Conservation (phyloP, 1,139 yeast genomes). For the Nakaseomyces bracarensis region DNA sequence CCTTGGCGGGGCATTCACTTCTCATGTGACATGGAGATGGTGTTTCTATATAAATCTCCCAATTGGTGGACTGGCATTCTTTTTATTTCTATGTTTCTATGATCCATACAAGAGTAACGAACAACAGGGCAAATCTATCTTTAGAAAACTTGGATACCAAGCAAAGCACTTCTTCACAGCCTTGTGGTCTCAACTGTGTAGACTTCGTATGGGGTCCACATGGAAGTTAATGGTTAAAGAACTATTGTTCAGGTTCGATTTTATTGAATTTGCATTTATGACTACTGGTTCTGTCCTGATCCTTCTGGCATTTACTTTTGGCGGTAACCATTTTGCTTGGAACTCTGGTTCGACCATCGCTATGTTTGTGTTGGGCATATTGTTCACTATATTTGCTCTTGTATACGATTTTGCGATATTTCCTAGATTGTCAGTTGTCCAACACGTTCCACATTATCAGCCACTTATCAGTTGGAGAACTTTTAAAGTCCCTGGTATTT, state of each 20-base stretch:
- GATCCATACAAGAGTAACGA: constrained; percentile 35
- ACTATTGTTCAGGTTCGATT: constrained; percentile 36
- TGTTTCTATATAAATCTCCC: constrained; percentile 68
- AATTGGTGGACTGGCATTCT: constrained; percentile 50
- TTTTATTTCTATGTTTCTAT: constrained; percentile 41
- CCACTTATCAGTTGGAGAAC: constrained; percentile 22
- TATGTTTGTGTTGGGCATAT: constrained; percentile 49
- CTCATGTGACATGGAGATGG: constrained; percentile 68
- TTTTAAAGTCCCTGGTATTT: constrained; percentile 15
- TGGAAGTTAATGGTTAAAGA: constrained; percentile 11
- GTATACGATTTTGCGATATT: constrained; percentile 30
- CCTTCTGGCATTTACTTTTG: constrained; percentile 46
- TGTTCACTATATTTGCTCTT: constrained; percentile 35
- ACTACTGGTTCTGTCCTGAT: constrained; percentile 39
- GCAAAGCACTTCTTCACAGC: neutral
- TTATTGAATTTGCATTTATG: constrained; percentile 39
- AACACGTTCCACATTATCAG: constrained; percentile 12
- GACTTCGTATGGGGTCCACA: constrained; percentile 26
- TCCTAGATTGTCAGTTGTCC: constrained; percentile 12
- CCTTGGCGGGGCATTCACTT: constrained; percentile 58
- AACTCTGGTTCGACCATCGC: constrained; percentile 48
- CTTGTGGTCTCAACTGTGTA: neutral
- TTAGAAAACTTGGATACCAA: neutral
- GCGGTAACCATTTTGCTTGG: constrained; percentile 44
- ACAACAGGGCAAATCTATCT: neutral